Evolutionary conservation across 1,284 basidiomycete species (phyloP), one percentile per base, ranked within the genome.

Genomic region (Microbotryum violaceum): DNA sequence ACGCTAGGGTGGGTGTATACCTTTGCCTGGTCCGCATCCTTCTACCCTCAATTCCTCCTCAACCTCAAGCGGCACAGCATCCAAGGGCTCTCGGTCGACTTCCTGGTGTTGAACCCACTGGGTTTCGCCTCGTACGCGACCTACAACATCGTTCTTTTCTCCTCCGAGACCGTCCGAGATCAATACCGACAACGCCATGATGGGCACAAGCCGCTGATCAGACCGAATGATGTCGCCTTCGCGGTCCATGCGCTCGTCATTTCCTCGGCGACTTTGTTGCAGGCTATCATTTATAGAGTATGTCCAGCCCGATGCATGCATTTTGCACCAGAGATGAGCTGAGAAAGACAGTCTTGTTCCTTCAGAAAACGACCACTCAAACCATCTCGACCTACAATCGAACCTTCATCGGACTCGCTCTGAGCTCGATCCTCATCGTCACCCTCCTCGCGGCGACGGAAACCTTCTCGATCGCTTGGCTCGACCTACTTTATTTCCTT

Each of bases 401-500:
- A 27, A 21, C 49, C 51, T 55, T 67, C 49, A 45, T 63, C 44
- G 27, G 44, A n/a, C 25, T 64, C 45, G 25, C 56, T 31, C 54
- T 66, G 56, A 75, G 75, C 78, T 88, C 91, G 78, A 82, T 93
- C 67, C 82, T 92, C 51, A 88, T 90, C 68, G 88, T 87, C 48
- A 71, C 46, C 6, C 27, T 82, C n/a, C 83, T 87, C 60, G 81
- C 82, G 70, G 84, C 56, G 87, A 91, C 65, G 76, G 81, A 62
- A 88, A 92, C 68, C 83, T 92, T 75, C 8, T 65, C 7, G n/a
- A 31, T 4, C 12, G 37, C 37, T 42, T 65, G 58, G 57, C 68
- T 72, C 48, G 66, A 71, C 49, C 54, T 75, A 12, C 57, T 75
- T 33, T 71, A 72, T 54, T 59, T 70, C 33, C 64, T 75, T 10